phyloP scores from a whole-genome alignment of 2,329 filamentous ascomycete genomes.

The Hortaea sp. region DNA sequence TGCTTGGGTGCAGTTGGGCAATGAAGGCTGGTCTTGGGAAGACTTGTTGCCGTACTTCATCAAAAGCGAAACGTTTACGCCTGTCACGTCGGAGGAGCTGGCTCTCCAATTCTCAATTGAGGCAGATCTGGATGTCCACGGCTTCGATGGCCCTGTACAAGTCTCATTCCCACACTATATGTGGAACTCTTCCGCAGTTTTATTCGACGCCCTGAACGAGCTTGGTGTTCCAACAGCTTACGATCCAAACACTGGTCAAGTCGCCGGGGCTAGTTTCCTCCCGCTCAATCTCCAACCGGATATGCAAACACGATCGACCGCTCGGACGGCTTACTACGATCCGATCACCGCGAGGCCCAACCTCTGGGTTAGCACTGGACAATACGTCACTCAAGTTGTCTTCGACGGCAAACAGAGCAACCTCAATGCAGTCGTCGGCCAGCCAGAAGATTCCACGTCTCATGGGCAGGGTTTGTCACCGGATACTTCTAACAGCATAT shows the following conservation, averaged over 20 bases:
- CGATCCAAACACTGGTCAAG: constrained; percentile 29
- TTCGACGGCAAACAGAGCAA: constrained; percentile 13
- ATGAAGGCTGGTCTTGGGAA: constrained; percentile 49
- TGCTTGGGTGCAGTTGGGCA: constrained; percentile 49
- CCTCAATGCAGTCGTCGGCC: constrained; percentile 4
- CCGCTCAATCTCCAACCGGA: constrained; percentile 27
- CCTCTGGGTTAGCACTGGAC: constrained; percentile 26
- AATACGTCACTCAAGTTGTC: constrained; percentile 27
- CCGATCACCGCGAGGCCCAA: constrained; percentile 25
- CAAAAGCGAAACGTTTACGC: constrained; percentile 25
- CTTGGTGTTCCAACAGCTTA: constrained; percentile 27
- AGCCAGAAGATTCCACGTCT: neutral
- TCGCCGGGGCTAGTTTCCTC: constrained; percentile 23
- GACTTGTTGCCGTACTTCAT: constrained; percentile 31
- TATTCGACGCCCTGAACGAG: constrained; percentile 28
- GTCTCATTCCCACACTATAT: constrained; percentile 36
- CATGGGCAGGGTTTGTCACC: neutral
- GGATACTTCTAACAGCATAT: constrained; percentile 9
- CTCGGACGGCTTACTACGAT: constrained; percentile 32
- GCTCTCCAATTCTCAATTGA: constrained; percentile 28
- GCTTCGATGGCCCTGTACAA: constrained; percentile 39
- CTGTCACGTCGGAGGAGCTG: constrained; percentile 22
- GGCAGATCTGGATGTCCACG: constrained; percentile 33
- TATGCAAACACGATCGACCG: constrained; percentile 30
- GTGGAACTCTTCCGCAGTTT: constrained; percentile 27